These are phyloP conservation scores for Prunus padus DNA, from an alignment of 306 rosid genomes.

Conservation along the genomic window DNA sequence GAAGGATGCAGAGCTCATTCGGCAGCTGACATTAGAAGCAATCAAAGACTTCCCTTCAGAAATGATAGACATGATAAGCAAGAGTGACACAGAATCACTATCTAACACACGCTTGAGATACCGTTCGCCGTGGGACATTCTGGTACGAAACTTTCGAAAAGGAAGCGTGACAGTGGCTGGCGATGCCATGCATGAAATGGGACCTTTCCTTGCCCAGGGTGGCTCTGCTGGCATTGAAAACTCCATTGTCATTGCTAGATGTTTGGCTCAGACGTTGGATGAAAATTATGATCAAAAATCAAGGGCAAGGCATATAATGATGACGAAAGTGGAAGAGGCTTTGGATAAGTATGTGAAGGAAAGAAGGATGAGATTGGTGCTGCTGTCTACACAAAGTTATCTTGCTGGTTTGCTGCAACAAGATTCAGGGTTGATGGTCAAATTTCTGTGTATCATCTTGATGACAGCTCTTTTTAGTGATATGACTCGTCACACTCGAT, in stretches of 20 bases:
- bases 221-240: conserved; percentile 60
- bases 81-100: conserved; percentile 27
- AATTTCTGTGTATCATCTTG: not conserved
- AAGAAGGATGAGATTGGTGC: conserved; percentile 49
- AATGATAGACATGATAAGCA: conserved; percentile 34
- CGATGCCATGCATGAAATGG: conserved; percentile 68
- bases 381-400: conserved; percentile 43
- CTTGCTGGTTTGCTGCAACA: conserved; percentile 34
- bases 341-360: conserved; percentile 44
- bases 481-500: conserved; percentile 5
- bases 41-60: conserved; percentile 33
- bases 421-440: conserved; percentile 23
- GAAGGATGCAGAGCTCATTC: conserved; percentile 34
- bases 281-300: conserved; percentile 2
- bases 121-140: conserved; percentile 43
- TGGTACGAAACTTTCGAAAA: conserved; percentile 30
- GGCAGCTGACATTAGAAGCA: conserved; percentile 30
- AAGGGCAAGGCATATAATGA: not conserved
- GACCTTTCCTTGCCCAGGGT: conserved; percentile 68
- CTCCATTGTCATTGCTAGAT: conserved; percentile 49
- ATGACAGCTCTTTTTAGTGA: conserved; percentile 19
- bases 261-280: conserved; percentile 24
- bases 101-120: conserved; percentile 42
- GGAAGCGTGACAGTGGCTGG: conserved; percentile 54
- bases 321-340: conserved; percentile 32